Percentiles rank a stretch among this genome's conserved stretches.
Evolutionary conservation across 192 early-diverging fungal species (phyloP).

Genomic region (Gigaspora rosea): DNA sequence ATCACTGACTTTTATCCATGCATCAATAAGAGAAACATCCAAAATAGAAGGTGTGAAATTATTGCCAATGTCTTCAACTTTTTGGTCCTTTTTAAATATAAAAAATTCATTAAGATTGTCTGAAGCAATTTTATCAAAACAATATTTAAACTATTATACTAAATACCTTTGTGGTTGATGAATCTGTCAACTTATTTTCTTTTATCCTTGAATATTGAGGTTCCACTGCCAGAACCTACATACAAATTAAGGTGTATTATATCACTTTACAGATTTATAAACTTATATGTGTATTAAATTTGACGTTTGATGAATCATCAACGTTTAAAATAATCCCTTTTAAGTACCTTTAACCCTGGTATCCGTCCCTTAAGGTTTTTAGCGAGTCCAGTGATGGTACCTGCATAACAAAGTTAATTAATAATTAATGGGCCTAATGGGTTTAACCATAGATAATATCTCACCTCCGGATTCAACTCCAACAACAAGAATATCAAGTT

Average conservation of each 20-base stretch:
- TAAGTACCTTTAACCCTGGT: conserved; percentile 51
- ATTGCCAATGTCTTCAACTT: conserved; percentile 72
- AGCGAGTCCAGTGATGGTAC: conserved; percentile 62
- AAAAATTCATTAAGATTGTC: neutral
- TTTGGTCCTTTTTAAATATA: conserved; percentile 51
- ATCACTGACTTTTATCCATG: conserved; percentile 71
- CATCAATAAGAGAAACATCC: conserved; percentile 54
- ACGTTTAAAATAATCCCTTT: neutral
- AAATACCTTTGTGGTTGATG: conserved; percentile 32
- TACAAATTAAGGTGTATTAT: no score
- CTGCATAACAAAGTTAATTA: conserved; percentile 1
- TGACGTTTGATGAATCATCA: no score
- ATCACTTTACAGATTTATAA: no score
- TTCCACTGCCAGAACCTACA: conserved; percentile 68
- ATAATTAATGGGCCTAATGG: neutral
- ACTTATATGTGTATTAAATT: no score
- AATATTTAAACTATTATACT: conserved; percentile 8
- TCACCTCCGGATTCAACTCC: conserved; percentile 69
- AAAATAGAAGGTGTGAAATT: conserved; percentile 61
- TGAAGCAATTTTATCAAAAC: neutral
- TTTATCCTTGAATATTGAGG: conserved; percentile 63
- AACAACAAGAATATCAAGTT: conserved; percentile 62
- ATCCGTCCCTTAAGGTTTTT: conserved; percentile 53
- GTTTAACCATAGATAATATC: neutral
- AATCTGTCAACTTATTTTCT: conserved; percentile 36